A percentile compares a stretch with the other conserved stretches of the same genome.
Evolutionary conservation across 2,329 filamentous ascomycete species (phyloP).

Genomic region (Pseudogymnoascus sp.): DNA sequence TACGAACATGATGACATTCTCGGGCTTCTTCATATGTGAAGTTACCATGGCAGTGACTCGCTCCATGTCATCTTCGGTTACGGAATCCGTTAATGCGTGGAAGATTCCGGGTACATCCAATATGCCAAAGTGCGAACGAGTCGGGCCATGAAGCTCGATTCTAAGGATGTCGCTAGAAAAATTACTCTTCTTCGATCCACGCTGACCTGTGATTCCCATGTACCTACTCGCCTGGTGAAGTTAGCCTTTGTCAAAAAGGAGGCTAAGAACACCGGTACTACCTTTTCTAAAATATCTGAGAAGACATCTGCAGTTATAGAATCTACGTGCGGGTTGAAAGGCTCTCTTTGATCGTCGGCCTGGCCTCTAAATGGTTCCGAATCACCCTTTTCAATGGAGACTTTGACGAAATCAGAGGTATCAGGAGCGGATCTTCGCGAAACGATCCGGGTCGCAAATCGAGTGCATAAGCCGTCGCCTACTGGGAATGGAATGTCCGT

Average conservation of each 20-base stretch:
- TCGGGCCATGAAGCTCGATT: constrained; percentile 31
- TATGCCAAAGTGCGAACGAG: constrained; percentile 31
- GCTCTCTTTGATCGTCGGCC: constrained; percentile 20
- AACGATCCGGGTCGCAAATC: constrained; percentile 32
- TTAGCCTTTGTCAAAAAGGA: neutral
- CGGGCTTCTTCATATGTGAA: constrained; percentile 29
- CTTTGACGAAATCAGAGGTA: constrained; percentile 24
- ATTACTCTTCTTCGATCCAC: constrained; percentile 16
- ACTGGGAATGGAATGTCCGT: constrained; percentile 32
- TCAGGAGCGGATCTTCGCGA: constrained; percentile 26
- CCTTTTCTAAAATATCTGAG: constrained; percentile 25
- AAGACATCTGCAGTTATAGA: constrained; percentile 26
- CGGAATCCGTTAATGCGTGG: constrained; percentile 16
- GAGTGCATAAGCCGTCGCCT: constrained; percentile 28
- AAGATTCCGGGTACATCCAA: constrained; percentile 32
- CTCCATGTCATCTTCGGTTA: constrained; percentile 26
- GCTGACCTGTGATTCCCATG: constrained; percentile 26
- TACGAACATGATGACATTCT: constrained; percentile 33
- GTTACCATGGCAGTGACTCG: constrained; percentile 28
- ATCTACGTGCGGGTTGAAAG: constrained; percentile 11
- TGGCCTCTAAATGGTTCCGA: constrained; percentile 14
- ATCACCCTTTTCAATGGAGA: constrained; percentile 24
- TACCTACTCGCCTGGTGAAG: constrained; percentile 18
- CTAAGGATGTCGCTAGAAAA: constrained; percentile 32
- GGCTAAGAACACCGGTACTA: constrained; percentile 12